Percentiles rank a stretch among this genome's conserved stretches.
Conservation (phyloP, 2,329 filamentous ascomycete genomes). For the Nigrospora oryzae region DNA sequence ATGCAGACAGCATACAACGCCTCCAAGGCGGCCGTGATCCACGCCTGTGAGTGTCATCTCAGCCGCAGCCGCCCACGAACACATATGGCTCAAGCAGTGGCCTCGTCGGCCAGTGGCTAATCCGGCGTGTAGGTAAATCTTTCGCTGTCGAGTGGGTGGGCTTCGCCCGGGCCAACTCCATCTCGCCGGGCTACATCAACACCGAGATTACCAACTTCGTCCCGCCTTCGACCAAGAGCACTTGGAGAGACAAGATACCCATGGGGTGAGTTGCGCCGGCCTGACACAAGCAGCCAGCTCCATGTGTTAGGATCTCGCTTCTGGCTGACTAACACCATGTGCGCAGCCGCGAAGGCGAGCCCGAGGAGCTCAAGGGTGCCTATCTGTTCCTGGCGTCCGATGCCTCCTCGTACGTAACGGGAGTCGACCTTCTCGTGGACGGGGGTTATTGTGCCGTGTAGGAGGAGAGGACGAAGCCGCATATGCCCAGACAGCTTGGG, state of each 20-base stretch:
- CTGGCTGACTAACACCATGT: neutral
- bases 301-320: neutral
- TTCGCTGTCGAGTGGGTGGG: conserved; percentile 68
- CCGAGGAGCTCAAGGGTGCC: conserved; percentile 72
- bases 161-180: conserved; percentile 63
- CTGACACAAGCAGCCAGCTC: neutral
- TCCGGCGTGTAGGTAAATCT: conserved; percentile 43
- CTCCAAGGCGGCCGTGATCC: conserved; percentile 57
- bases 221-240: conserved; percentile 55
- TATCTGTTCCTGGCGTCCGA: conserved; percentile 78
- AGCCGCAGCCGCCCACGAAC: neutral
- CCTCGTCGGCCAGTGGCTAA: neutral
- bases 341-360: conserved; percentile 57
- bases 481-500: neutral
- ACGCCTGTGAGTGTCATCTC: conserved; percentile 37
- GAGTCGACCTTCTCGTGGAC: conserved; percentile 64
- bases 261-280: conserved; percentile 53
- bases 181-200: conserved; percentile 69
- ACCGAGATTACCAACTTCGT: conserved; percentile 65
- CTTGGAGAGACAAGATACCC: conserved; percentile 73
- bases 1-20: conserved; percentile 67
- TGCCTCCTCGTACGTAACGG: conserved; percentile 76
- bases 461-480: conserved; percentile 1
- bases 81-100: neutral
- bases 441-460: conserved; percentile 59